Conservation (phyloP, 768 basidiomycete species). For the Russula sp. region DNA sequence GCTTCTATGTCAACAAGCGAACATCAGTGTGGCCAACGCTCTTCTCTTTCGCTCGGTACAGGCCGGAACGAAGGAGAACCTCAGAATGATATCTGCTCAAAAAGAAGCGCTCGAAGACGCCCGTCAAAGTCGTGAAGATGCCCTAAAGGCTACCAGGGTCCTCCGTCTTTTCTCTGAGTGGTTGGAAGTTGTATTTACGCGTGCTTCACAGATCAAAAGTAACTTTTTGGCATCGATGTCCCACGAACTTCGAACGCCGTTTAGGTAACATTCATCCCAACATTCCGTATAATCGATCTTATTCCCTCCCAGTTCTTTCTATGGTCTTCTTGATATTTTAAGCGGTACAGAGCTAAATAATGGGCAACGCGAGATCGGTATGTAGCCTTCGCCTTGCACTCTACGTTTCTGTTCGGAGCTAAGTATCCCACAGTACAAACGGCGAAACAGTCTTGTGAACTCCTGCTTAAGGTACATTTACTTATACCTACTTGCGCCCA, state of each 20-base stretch:
- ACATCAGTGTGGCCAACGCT: conserved; percentile 69
- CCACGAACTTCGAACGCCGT: conserved; percentile 71
- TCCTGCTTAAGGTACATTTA: conserved; percentile 52
- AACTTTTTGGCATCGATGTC: conserved; percentile 74
- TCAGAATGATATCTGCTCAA: conserved; percentile 73
- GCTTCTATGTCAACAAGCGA: conserved; percentile 73
- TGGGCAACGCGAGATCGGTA: conserved; percentile 66
- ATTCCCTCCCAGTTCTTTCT: conserved; percentile 47
- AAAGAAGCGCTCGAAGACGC: conserved; percentile 64
- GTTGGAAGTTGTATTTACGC: background rate
- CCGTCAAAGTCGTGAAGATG: conserved; percentile 63
- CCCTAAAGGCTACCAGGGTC: conserved; percentile 67
- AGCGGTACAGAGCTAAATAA: conserved; percentile 64
- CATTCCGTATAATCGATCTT: background rate
- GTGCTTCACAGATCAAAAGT: conserved; percentile 55
- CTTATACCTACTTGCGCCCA: background rate
- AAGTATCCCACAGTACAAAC: conserved; percentile 49
- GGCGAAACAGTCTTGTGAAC: conserved; percentile 71
- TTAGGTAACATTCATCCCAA: conserved; percentile 42
- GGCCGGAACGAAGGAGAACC: conserved; percentile 64
- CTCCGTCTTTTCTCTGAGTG: conserved; percentile 7
- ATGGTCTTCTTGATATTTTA: conserved; percentile 68
- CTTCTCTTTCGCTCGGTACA: conserved; percentile 71
- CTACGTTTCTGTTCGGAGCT: conserved; percentile 5
- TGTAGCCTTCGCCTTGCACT: background rate